A percentile compares a stretch with the other conserved stretches of the same genome.
Evolutionary conservation across 73 alveolate genomes (phyloP).

Genomic region (Paramecium bursaria): DNA sequence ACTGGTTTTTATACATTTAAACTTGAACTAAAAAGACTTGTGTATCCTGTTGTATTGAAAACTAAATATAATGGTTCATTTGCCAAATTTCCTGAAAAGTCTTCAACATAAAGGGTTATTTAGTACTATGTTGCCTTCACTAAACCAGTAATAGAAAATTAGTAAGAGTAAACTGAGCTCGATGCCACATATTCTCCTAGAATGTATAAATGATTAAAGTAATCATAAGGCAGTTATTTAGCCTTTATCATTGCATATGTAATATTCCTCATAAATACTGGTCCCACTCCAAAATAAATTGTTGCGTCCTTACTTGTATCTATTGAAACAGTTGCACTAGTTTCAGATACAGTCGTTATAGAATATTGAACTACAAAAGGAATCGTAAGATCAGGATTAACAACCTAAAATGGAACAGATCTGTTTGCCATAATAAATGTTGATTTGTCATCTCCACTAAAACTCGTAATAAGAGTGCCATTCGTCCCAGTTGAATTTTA

Average conservation of each 20-base stretch:
- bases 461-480: slow-evolving; percentile 6
- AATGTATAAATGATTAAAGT: slow-evolving; percentile 27
- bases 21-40: neutral
- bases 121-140: neutral
- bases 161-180: slow-evolving; percentile 2
- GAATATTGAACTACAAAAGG: slow-evolving; percentile 2
- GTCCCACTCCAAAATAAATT: slow-evolving; percentile 9
- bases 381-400: slow-evolving; percentile 19
- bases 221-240: slow-evolving; percentile 38
- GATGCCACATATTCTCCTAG: slow-evolving; percentile 19
- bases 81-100: slow-evolving; percentile 54
- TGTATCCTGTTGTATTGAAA: slow-evolving; percentile 16
- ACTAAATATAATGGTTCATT: neutral
- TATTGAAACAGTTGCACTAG: neutral
- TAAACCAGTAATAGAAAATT: neutral
- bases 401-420: neutral
- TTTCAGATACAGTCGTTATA: neutral
- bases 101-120: slow-evolving; percentile 31
- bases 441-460: slow-evolving; percentile 45
- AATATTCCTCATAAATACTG: slow-evolving; percentile 28
- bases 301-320: slow-evolving; percentile 17
- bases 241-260: slow-evolving; percentile 3
- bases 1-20: neutral
- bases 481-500: slow-evolving; percentile 14
- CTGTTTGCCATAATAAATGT: slow-evolving; percentile 7